Percentiles rank a stretch among this genome's conserved stretches.
Conservation (phyloP, 2,329 filamentous ascomycete genomes). For the Colletotrichum liaoningense region DNA sequence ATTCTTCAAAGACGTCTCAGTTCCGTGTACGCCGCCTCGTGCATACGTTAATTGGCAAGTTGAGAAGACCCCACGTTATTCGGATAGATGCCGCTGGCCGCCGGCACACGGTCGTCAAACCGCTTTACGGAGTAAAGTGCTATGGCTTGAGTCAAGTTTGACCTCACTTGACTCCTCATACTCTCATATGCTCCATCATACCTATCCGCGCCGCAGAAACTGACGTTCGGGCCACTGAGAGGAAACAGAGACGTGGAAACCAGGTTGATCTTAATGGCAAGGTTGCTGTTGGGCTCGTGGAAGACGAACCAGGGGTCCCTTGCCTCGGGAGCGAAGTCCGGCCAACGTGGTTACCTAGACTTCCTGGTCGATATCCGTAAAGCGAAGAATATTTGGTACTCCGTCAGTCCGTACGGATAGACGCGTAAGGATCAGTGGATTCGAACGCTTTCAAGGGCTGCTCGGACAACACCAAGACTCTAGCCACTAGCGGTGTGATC, state of each 20-base stretch:
- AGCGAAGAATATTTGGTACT: background rate
- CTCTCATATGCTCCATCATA: constrained; percentile 1
- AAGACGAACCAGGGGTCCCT: constrained; percentile 9
- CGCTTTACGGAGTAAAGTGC: background rate
- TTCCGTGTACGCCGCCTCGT: background rate
- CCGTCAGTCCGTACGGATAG: background rate
- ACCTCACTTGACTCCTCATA: constrained; percentile 21
- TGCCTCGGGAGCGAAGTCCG: constrained; percentile 11
- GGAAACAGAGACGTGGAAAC: constrained; percentile 13
- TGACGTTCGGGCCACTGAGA: constrained; percentile 10
- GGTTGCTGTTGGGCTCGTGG: constrained; percentile 5
- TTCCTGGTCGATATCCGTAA: constrained; percentile 1
- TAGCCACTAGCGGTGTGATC: constrained; percentile 18
- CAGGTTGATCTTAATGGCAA: constrained; percentile 26
- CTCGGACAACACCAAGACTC: background rate
- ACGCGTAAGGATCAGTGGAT: background rate
- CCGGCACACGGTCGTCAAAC: constrained; percentile 17
- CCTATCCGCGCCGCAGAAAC: constrained; percentile 3
- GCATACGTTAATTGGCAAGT: background rate
- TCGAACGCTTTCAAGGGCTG: background rate
- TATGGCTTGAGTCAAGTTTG: constrained; percentile 28
- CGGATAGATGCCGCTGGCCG: background rate
- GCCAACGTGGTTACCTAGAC: background rate
- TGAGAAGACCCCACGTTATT: background rate
- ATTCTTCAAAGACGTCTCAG: background rate